A percentile compares a stretch with the other conserved stretches of the same genome.
Evolutionary conservation across 345 rosid genomes (phyloP).

Genomic region (Melaleuca quinquenervia): DNA sequence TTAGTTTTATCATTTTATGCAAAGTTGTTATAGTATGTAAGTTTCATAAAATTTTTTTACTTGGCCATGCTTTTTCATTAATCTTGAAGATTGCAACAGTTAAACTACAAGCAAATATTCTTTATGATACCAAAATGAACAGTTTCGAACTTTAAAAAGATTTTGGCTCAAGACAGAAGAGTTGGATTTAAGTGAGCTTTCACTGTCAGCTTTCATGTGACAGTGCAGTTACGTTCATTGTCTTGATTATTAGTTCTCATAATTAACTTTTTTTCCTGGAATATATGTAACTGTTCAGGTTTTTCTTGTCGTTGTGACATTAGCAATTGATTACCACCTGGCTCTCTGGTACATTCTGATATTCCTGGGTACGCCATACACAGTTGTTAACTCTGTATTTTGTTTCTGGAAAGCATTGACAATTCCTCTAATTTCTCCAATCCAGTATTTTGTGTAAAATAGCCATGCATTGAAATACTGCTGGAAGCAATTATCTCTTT

Average conservation of each 20-base stretch:
- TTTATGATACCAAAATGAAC: not conserved
- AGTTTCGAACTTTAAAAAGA: not conserved
- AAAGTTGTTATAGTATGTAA: not conserved
- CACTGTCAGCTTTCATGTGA: not conserved
- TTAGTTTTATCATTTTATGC: not conserved
- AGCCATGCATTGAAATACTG: not conserved
- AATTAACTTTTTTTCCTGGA: not conserved
- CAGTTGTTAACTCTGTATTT: not conserved
- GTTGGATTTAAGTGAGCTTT: not conserved
- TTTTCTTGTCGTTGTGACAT: slow-evolving; percentile 54
- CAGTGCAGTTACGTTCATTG: not conserved
- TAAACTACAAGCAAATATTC: not conserved
- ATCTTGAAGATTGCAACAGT: not conserved
- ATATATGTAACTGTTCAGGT: slow-evolving; percentile 29
- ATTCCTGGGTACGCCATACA: slow-evolving; percentile 40
- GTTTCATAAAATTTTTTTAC: not conserved
- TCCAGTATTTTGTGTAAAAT: not conserved
- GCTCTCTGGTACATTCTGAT: slow-evolving; percentile 53
- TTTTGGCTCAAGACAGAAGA: not conserved
- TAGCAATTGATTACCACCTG: slow-evolving; percentile 61
- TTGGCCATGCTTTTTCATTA: not conserved
- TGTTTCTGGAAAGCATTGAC: not conserved
- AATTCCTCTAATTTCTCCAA: not conserved
- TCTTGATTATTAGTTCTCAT: not conserved
- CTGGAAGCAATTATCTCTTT: not conserved